Base-by-base conservation (phyloP, 163 green algal species). In the Dunaliella salina region DNA sequence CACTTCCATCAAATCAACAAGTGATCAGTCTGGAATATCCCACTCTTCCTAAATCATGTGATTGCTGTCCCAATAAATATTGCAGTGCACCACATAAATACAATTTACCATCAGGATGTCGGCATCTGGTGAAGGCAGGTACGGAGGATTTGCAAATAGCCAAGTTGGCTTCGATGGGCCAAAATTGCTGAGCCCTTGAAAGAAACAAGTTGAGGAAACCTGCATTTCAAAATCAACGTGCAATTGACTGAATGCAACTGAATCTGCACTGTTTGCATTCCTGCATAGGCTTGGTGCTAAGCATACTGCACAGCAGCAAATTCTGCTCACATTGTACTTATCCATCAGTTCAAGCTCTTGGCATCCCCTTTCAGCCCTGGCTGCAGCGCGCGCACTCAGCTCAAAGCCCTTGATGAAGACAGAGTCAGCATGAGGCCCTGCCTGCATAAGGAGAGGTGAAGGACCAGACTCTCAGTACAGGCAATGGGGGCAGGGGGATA, bases 121-220 rank as follows among this genome's bases (percentile, higher is more conserved):
- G 22, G 87, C 75, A 78, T 91, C 88, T 35, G 88, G 91, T 0
- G 90, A 88, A 5, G 92, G 90, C 0, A 95, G 80, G 84, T 95
- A 95, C 11, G 92, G 92, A n/a, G 92, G 92, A 75, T 95, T 95
- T 33, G 89, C 80, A 13, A 94, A 86, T 4, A 95, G 83, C 71
- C 84, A 89, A 25, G 46, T 33, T 0, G 83, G 79, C 0, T 82
- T 78, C 32, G 75, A 85, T 8, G 82, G 71, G 5, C 26, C 40
- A n/a, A 80, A 30, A 35, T 50, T 8, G 8, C 40, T 50, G 40
- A 15, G 8, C 40, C 90, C 91, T 30, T 87, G n/a, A 85, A 91
- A 94, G 88, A 93, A 94, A 88, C 89, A 94, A 84, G 83, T 86
- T 63, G 88, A 91, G 75, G 91, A 87, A n/a, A 94, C 89, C 90